These are phyloP conservation scores for Lactarius pseudohatsudake DNA, from an alignment of 768 basidiomycete species.

Conservation along the genomic window DNA sequence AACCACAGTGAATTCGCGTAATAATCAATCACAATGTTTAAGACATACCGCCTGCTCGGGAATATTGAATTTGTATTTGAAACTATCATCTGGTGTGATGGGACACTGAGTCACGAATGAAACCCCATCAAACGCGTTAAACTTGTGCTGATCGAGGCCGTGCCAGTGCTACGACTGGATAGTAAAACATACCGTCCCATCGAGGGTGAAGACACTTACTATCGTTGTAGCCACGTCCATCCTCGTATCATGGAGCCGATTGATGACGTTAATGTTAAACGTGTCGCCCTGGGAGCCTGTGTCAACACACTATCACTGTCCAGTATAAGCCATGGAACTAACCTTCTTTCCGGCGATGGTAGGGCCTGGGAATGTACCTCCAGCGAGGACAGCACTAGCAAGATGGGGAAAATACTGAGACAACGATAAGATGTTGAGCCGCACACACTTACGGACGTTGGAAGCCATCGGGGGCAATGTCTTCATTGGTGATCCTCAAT, in stretches of 20 bases:
- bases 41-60: slow-evolving; percentile 31
- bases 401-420: neutral
- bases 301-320: neutral
- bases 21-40: slow-evolving; percentile 1
- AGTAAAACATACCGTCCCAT: neutral
- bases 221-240: slow-evolving; percentile 6
- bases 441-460: slow-evolving; percentile 1
- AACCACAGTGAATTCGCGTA: neutral
- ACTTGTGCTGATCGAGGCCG: slow-evolving; percentile 44
- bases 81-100: slow-evolving; percentile 38
- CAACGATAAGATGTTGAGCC: neutral
- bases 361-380: slow-evolving; percentile 15
- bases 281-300: neutral
- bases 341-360: slow-evolving; percentile 4
- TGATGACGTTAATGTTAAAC: neutral
- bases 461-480: slow-evolving; percentile 17
- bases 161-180: slow-evolving; percentile 41
- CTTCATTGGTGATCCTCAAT: slow-evolving; percentile 6
- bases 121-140: slow-evolving; percentile 47
- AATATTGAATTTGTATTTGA: slow-evolving; percentile 40
- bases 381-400: slow-evolving; percentile 10
- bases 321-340: neutral
- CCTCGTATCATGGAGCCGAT: neutral
- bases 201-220: neutral
- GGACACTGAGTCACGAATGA: slow-evolving; percentile 46